phyloP scores from a whole-genome alignment of 306 rosid species.

The Benincasa hispida region DNA sequence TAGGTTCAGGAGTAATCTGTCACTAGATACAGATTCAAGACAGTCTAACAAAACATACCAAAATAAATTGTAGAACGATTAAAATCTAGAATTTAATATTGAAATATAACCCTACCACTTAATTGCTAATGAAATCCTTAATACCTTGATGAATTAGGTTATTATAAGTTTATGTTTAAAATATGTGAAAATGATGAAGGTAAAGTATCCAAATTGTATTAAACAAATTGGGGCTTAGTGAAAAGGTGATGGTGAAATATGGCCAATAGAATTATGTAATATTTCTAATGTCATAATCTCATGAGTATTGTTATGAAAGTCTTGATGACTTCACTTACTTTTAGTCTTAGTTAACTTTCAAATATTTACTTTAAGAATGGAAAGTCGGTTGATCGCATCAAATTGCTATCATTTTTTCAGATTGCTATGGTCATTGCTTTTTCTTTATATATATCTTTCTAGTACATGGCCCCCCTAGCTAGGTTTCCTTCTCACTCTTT shows the following conservation, averaged over 20 bases:
- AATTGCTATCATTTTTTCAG: constrained; percentile 51
- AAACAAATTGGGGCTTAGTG: not conserved
- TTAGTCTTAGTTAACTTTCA: constrained; percentile 26
- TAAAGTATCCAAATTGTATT: not conserved
- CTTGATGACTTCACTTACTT: not conserved
- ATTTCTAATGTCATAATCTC: not conserved
- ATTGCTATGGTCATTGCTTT: constrained; percentile 33
- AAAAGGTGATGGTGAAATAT: not conserved
- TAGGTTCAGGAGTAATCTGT: no score
- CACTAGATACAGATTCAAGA: no score
- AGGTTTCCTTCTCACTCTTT: not conserved
- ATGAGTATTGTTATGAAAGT: not conserved
- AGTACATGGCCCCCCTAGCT: constrained; percentile 33
- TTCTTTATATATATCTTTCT: not conserved
- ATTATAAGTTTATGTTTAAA: not conserved
- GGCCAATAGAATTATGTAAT: not conserved
- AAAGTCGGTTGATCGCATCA: constrained; percentile 80
- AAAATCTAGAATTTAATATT: no score
- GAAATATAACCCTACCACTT: no score
- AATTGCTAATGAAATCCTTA: no score
- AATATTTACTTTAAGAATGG: constrained; percentile 1
- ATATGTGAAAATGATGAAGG: not conserved
- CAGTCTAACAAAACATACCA: no score
- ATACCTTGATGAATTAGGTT: no score
- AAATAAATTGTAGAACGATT: no score